These are phyloP conservation scores for Ogataea corticis DNA, from an alignment of 805 yeast genomes.

Conservation along the genomic window DNA sequence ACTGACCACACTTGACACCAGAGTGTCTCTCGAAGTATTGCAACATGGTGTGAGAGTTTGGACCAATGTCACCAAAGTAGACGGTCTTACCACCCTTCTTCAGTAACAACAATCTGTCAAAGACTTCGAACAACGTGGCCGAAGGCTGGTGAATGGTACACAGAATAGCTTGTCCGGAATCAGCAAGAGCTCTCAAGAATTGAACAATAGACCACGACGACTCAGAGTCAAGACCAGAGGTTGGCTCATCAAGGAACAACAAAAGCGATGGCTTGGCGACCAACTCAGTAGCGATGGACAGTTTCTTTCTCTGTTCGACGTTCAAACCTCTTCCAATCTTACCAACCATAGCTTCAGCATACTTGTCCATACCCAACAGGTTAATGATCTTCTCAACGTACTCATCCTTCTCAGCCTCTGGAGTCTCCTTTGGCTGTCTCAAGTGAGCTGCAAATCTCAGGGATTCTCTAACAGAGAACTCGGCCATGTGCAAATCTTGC, in stretches of 20 bases:
- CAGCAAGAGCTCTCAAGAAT: slow-evolving; percentile 49
- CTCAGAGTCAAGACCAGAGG: slow-evolving; percentile 58
- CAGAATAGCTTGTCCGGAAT: slow-evolving; percentile 53
- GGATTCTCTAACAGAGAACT: slow-evolving; percentile 53
- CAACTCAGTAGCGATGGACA: slow-evolving; percentile 55
- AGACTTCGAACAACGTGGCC: slow-evolving; percentile 43
- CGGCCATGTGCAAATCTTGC: slow-evolving; percentile 52
- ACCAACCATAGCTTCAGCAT: slow-evolving; percentile 54
- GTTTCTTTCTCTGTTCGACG: slow-evolving; percentile 54
- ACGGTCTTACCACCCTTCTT: slow-evolving; percentile 55
- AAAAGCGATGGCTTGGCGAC: slow-evolving; percentile 55
- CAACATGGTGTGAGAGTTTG: slow-evolving; percentile 44
- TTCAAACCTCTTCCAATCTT: slow-evolving; percentile 48
- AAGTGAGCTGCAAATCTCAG: slow-evolving; percentile 50
- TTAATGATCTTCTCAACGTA: slow-evolving; percentile 44
- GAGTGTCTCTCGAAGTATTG: slow-evolving; percentile 51
- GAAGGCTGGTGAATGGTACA: slow-evolving; percentile 59
- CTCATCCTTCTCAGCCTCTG: slow-evolving; percentile 41
- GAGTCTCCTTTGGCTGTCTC: slow-evolving; percentile 43
- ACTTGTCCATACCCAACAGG: slow-evolving; percentile 42
- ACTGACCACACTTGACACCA: slow-evolving; percentile 62
- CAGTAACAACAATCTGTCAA: slow-evolving; percentile 44
- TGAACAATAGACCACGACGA: slow-evolving; percentile 60
- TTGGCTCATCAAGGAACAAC: slow-evolving; percentile 58
- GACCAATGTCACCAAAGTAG: slow-evolving; percentile 55